These are phyloP conservation scores for Fusarium oligoseptatum DNA, from an alignment of 2,329 filamentous ascomycete species.

Conservation along the genomic window DNA sequence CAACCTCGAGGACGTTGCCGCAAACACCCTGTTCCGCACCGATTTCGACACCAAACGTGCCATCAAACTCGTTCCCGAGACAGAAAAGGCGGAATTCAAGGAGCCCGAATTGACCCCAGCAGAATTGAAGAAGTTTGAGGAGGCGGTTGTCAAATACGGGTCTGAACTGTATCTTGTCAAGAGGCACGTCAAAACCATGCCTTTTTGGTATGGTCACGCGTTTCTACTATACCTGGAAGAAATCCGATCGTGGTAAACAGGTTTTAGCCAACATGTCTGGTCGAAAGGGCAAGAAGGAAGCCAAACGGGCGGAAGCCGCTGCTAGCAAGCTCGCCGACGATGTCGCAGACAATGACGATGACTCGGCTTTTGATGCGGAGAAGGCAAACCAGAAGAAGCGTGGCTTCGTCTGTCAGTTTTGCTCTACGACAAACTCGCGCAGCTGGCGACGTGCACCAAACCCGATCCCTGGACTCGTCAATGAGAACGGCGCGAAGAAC, in stretches of 20 bases:
- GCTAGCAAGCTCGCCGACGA: slow-evolving; percentile 88
- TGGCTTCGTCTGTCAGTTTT: slow-evolving; percentile 95
- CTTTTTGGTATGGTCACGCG: slow-evolving; percentile 85
- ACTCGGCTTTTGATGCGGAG: slow-evolving; percentile 93
- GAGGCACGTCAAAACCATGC: slow-evolving; percentile 86
- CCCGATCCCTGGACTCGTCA: slow-evolving; percentile 77
- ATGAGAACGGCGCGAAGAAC: slow-evolving; percentile 67
- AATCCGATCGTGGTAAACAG: slow-evolving; percentile 84
- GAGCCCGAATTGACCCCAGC: slow-evolving; percentile 84
- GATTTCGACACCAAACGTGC: slow-evolving; percentile 80
- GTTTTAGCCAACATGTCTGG: slow-evolving; percentile 92
- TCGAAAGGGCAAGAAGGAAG: slow-evolving; percentile 90
- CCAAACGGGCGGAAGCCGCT: slow-evolving; percentile 77
- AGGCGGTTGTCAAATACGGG: slow-evolving; percentile 89
- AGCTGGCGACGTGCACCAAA: slow-evolving; percentile 94
- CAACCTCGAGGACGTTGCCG: slow-evolving; percentile 88
- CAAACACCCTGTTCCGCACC: slow-evolving; percentile 78
- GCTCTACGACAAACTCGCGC: slow-evolving; percentile 80
- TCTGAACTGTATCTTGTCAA: slow-evolving; percentile 89
- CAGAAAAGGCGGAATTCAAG: slow-evolving; percentile 80
- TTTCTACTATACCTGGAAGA: slow-evolving; percentile 99
- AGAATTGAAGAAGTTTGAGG: slow-evolving; percentile 92
- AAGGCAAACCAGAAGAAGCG: slow-evolving; percentile 86
- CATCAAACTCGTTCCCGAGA: slow-evolving; percentile 75
- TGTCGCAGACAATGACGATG: slow-evolving; percentile 90